Base-by-base conservation (phyloP, 257 asterid species). In the Solanum sejunctum region DNA sequence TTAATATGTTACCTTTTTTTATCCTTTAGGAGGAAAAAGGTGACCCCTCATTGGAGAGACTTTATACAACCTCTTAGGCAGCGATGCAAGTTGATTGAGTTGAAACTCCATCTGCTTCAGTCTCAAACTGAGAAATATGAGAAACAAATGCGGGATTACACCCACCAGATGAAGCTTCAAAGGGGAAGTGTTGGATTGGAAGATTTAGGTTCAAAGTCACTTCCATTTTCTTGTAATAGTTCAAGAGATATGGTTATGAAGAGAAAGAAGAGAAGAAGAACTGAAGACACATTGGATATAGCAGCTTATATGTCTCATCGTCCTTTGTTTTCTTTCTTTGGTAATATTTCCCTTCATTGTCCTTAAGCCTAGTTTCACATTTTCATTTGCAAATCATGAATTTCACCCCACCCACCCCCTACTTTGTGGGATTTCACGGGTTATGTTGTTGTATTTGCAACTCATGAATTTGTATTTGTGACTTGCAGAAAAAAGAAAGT, bases 211-310 rank as follows among this genome's bases (percentile, higher is more conserved):
- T 67, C 85, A 69, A 83, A 69, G 81, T 67, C 85, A 69, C 51
- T 83, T 69, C 81, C 85, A 67, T 69, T 83, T 71, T 51, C 85
- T 57, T 66, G 64, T 69, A 32, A 83, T 43, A 83, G 69, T 28
- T 58, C 51, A 8, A 66, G 85, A 69, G 63, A 21, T 83, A 83
- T 32, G 80, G 52, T 32, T 52, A 56, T 83, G 79, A 67, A 52
- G 66, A 83, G 85, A 69, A 83, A 83, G 85, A 83, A 83, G 79
- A 83, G 85, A 67, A 67, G 78, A 83, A 83, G 85, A 83, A 73
- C 52, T 51, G 85, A 83, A 83, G 81, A 83, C 60, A 69, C 81
- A 51, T 60, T 66, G 81, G 85, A 83, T 57, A 83, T 20, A 32
- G 67, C 81, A 11, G 56, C 63, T 51, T 83, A 83, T 83, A 83